Conservation (phyloP, 2,329 filamentous ascomycete species). For the Domatiomyces catenatus region DNA sequence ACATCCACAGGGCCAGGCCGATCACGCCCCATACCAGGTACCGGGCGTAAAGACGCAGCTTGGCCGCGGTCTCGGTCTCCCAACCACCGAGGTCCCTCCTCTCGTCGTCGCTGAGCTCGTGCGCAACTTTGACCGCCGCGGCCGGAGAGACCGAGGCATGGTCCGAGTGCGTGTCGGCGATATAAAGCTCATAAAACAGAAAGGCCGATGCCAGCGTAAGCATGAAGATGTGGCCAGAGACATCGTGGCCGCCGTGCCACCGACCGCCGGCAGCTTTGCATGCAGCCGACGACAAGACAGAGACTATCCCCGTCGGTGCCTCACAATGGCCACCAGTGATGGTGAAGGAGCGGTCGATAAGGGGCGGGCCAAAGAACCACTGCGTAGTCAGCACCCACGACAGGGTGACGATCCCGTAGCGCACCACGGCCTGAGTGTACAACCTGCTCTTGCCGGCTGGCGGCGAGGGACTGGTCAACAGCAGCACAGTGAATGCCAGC, state of each 20-base stretch:
- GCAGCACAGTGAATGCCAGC: constrained; percentile 53
- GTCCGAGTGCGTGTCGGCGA: constrained; percentile 41
- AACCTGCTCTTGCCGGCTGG: constrained; percentile 7
- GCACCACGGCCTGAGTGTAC: constrained; percentile 40
- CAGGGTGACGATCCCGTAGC: constrained; percentile 57
- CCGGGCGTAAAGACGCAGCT: constrained; percentile 39
- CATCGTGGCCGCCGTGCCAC: constrained; percentile 92
- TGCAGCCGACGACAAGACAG: constrained; percentile 42
- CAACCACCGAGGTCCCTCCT: constrained; percentile 18
- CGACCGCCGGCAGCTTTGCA: constrained; percentile 69
- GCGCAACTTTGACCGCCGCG: constrained; percentile 34
- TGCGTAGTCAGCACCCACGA: constrained; percentile 84
- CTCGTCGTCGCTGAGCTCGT: constrained; percentile 27
- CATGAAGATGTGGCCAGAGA: constrained; percentile 88
- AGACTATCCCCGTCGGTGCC: constrained; percentile 37
- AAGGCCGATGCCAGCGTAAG: constrained; percentile 72
- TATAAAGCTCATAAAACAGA: constrained; percentile 63
- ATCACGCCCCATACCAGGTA: constrained; percentile 43
- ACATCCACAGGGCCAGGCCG: constrained; percentile 75
- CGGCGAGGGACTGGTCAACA: constrained; percentile 44
- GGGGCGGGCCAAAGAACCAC: constrained; percentile 84
- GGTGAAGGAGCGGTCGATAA: constrained; percentile 83
- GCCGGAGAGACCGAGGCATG: constrained; percentile 16
- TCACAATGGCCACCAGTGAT: constrained; percentile 77
- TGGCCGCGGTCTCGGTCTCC: constrained; percentile 31